Percentiles rank a stretch among this genome's conserved stretches.
phyloP scores from a whole-genome alignment of 345 rosid species.

The Turnera subulata region DNA sequence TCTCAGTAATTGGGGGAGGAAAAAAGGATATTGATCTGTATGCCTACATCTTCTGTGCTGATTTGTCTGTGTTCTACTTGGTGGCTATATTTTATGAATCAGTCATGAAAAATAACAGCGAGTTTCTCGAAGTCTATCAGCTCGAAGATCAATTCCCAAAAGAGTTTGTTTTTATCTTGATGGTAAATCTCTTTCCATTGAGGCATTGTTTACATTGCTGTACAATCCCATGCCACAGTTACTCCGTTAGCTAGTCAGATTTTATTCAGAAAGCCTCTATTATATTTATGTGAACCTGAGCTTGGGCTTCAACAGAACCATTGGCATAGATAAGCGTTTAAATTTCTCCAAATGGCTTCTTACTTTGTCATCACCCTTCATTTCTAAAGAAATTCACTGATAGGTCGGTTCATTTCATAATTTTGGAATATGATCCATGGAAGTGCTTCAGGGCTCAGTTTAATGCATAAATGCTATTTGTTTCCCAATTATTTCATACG shows the following conservation, averaged over 20 bases:
- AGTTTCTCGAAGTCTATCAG: constrained; percentile 49
- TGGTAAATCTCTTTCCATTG: constrained; percentile 26
- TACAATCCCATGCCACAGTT: background rate
- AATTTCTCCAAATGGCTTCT: background rate
- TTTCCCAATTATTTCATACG: background rate
- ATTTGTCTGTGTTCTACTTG: constrained; percentile 40
- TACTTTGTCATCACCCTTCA: no score
- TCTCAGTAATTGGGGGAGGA: constrained; percentile 44
- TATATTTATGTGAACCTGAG: background rate
- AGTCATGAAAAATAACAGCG: constrained; percentile 42
- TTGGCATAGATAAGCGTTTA: background rate
- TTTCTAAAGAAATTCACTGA: no score
- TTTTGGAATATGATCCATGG: no score
- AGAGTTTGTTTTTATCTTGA: constrained; percentile 39
- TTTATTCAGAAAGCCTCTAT: no score
- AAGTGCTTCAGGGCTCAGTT: no score
- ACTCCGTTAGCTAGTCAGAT: background rate
- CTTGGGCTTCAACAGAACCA: background rate
- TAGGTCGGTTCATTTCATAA: no score
- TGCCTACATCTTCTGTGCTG: constrained; percentile 46
- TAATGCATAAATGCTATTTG: background rate
- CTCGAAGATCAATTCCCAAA: constrained; percentile 48
- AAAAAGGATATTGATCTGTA: constrained; percentile 41
- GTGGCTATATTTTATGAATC: constrained; percentile 39
- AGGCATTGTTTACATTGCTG: background rate